Base-by-base conservation (phyloP, 1,284 basidiomycete genomes). In the Fomitopsis betulina region DNA sequence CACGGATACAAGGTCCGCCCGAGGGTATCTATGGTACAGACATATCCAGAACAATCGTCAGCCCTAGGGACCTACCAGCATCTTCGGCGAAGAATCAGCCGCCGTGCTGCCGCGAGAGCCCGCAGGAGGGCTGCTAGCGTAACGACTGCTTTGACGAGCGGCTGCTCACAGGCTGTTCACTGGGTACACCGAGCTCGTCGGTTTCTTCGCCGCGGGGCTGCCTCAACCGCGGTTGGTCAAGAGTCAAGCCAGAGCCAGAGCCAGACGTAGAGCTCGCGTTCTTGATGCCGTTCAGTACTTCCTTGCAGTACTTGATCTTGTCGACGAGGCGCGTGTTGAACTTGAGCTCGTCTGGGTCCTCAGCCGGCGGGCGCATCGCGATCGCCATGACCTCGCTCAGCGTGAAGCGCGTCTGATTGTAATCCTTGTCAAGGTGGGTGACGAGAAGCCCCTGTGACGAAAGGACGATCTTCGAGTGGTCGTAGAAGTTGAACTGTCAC, bases 401-500 rank as follows among this genome's bases (percentile, higher is more conserved):
- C 12, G 85, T 82, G 80, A 86, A 93, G 27, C 87, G 86, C 40
- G 86, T 85, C 67, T 96, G 76, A 51, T 81, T 79, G 75, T 94
- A 93, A 68, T 90, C 83, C 74, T 93, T 94, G 79, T 94, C 93
- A 67, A 98, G 96, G 71, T 95, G 86, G 3, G 93, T 91, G 50
- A 98, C 79, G 15, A 90, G 76, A 23, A 89, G 78, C 1, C 91
- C 96, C 35, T 88, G 79, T 2, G 85, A 83, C 7, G 93, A 94
- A 55, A 98, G 78, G 60, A 99, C 88, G 58, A 98, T 76, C 73
- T 99, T 99, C 40, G 92, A 91, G 77, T 99, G 96, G 75, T 99
- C 96, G 75, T 93, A 94, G 73, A 98, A 98, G 79, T 98, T 99
- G 83, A 98, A 96, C 93, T 97, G 70, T 47, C 9, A 56, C 27